Evolutionary conservation across 768 basidiomycete genomes (phyloP).

Genomic region (Psilocybe tampanensis): DNA sequence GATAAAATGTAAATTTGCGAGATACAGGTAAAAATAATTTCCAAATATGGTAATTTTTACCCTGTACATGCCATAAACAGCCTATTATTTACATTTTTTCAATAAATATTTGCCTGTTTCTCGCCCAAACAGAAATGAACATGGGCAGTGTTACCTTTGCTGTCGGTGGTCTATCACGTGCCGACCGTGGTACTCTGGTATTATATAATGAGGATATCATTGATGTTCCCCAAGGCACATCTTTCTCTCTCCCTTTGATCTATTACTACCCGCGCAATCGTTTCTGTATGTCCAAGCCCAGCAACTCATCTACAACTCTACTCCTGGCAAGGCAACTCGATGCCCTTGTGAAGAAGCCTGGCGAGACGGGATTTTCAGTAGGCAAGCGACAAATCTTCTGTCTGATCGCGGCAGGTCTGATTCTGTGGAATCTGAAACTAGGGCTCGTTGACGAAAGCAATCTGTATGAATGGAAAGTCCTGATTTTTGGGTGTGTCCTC

Average conservation of each 20-base stretch:
- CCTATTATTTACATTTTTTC: no score
- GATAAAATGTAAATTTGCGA: no score
- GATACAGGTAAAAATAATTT: no score
- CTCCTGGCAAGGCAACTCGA: conserved; percentile 77
- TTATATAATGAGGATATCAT: conserved; percentile 20
- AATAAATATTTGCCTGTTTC: no score
- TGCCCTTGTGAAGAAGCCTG: conserved; percentile 90
- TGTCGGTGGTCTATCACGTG: no score
- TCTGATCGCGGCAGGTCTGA: conserved; percentile 25
- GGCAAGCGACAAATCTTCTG: conserved; percentile 46
- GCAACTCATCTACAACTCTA: conserved; percentile 52
- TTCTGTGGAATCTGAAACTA: conserved; percentile 32
- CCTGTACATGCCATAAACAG: no score
- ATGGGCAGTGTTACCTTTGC: no score
- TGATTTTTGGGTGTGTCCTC: conserved; percentile 87
- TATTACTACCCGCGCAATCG: background rate
- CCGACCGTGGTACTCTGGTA: background rate
- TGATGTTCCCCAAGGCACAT: conserved; percentile 8
- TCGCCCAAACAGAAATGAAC: no score
- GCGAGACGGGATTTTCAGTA: conserved; percentile 91
- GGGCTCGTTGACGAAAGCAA: conserved; percentile 96
- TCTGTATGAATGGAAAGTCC: conserved; percentile 94
- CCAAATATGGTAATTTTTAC: no score
- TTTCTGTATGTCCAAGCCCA: conserved; percentile 45
- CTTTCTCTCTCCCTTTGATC: conserved; percentile 23